phyloP scores from a whole-genome alignment of 2,329 filamentous ascomycete species.

The Chaetomiaceae sp. region DNA sequence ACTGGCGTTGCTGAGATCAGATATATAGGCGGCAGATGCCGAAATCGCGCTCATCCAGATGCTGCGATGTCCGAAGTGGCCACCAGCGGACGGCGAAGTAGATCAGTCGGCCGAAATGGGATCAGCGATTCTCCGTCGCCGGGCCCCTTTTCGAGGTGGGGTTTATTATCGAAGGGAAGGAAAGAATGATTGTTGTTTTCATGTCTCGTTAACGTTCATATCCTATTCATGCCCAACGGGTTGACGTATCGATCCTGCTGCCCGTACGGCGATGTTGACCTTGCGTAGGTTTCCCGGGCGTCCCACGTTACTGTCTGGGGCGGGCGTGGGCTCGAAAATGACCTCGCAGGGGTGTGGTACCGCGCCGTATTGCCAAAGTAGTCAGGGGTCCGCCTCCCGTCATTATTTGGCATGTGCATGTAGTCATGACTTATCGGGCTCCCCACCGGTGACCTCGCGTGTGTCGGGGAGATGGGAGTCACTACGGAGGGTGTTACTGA shows the following conservation, averaged over 20 bases:
- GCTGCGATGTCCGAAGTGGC: too few relatives aligned
- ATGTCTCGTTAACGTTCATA: constrained; percentile 34
- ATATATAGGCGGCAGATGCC: too few relatives aligned
- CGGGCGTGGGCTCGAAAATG: constrained; percentile 53
- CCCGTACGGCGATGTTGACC: constrained; percentile 34
- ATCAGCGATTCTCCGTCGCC: background rate
- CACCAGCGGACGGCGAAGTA: too few relatives aligned
- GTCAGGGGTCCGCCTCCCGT: constrained; percentile 48
- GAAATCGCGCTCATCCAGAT: too few relatives aligned
- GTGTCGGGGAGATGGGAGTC: constrained; percentile 29
- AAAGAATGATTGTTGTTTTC: background rate
- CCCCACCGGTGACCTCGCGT: constrained; percentile 24
- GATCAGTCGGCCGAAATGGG: background rate
- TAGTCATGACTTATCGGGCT: constrained; percentile 21
- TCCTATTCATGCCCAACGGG: constrained; percentile 54
- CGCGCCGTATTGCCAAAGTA: constrained; percentile 52
- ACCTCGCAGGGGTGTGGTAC: constrained; percentile 52
- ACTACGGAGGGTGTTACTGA: constrained; percentile 47
- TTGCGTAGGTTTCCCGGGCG: constrained; percentile 38
- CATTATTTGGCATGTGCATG: constrained; percentile 17
- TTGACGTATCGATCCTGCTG: constrained; percentile 40
- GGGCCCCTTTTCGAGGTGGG: background rate
- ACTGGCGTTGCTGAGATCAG: background rate
- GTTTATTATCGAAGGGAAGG: background rate
- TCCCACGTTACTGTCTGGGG: constrained; percentile 43